A percentile compares a stretch with the other conserved stretches of the same genome.
Conservation (phyloP, 345 rosid species). For the Populus davidiana region DNA sequence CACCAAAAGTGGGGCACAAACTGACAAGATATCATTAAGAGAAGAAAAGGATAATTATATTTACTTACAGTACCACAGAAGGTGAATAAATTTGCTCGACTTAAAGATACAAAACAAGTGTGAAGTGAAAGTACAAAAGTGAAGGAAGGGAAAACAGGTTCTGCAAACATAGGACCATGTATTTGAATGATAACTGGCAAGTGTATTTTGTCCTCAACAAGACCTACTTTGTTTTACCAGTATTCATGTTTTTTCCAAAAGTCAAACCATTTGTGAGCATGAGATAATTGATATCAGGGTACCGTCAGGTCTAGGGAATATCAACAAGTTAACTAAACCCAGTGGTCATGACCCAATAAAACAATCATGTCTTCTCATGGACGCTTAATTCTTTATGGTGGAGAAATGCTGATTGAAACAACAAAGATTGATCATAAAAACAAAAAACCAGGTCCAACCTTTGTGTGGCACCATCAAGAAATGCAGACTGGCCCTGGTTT, state of each 20-base stretch:
- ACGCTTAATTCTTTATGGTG: neutral
- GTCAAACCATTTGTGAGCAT: neutral
- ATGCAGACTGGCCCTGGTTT: neutral
- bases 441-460: neutral
- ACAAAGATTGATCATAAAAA: neutral
- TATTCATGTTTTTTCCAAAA: neutral
- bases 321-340: neutral
- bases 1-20: slow-evolving; percentile 78
- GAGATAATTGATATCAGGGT: neutral
- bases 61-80: neutral
- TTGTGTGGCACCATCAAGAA: neutral
- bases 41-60: neutral
- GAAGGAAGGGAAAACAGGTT: neutral
- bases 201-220: neutral
- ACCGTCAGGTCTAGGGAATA: neutral
- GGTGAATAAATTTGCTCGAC: neutral
- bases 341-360: neutral
- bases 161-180: neutral
- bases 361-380: neutral
- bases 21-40: slow-evolving; percentile 31
- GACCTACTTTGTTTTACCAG: neutral
- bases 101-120: neutral
- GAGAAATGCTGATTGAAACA: neutral
- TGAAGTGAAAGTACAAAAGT: neutral
- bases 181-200: neutral